Conservation (phyloP, 257 asterid genomes). For the Scutellaria baicalensis region DNA sequence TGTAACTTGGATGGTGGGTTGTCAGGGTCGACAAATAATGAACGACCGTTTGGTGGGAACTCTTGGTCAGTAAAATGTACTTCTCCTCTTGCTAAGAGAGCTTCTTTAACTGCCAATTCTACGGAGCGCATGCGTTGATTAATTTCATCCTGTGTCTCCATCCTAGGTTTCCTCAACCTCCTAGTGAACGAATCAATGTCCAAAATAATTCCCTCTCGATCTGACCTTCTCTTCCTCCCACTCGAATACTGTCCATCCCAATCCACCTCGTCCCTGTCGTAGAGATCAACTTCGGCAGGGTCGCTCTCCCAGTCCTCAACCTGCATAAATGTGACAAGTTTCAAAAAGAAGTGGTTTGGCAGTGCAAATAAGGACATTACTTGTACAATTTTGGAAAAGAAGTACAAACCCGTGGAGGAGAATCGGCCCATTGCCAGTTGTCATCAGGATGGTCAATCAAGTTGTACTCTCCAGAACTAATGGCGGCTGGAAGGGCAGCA, state of each 20-base stretch:
- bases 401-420: slow-evolving; percentile 86
- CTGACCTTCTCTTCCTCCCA: slow-evolving; percentile 92
- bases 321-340: slow-evolving; percentile 25
- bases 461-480: slow-evolving; percentile 72
- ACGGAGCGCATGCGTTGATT: slow-evolving; percentile 93
- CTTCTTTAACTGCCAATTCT: slow-evolving; percentile 95
- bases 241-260: slow-evolving; percentile 99
- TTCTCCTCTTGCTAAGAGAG: slow-evolving; percentile 93
- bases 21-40: slow-evolving; percentile 84
- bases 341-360: neutral
- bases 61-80: slow-evolving; percentile 91
- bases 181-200: slow-evolving; percentile 92
- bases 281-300: slow-evolving; percentile 98
- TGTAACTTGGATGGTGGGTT: slow-evolving; percentile 84
- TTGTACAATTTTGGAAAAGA: neutral
- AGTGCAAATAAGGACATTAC: neutral
- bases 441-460: slow-evolving; percentile 75
- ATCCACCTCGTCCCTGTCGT: slow-evolving; percentile 94
- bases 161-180: slow-evolving; percentile 86
- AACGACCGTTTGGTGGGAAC: slow-evolving; percentile 89
- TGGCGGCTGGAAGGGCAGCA: slow-evolving; percentile 67
- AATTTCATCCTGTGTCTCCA: slow-evolving; percentile 89
- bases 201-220: slow-evolving; percentile 65
- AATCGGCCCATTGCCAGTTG: slow-evolving; percentile 97
- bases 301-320: slow-evolving; percentile 99